Evolutionary conservation across 495 filamentous ascomycete genomes (phyloP).

Genomic region (Tuber calosporum): DNA sequence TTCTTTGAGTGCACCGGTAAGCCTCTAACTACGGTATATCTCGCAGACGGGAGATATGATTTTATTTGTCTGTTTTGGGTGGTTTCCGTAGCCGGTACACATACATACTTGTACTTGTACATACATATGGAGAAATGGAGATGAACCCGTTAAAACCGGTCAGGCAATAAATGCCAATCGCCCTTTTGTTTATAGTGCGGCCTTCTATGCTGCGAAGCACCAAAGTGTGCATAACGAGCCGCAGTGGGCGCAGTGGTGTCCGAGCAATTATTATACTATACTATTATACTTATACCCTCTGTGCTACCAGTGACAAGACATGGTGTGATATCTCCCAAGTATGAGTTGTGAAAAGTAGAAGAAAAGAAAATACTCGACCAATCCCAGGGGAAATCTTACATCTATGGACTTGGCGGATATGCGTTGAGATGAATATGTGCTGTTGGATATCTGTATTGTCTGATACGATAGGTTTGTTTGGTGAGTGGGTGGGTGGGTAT

Average conservation of each 20-base stretch:
- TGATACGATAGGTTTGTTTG: too few species aligned
- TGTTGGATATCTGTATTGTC: neutral
- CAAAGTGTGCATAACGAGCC: neutral
- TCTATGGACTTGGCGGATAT: neutral
- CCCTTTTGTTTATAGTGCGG: neutral
- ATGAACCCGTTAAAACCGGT: too few species aligned
- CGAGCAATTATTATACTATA: neutral
- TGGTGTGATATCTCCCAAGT: too few species aligned
- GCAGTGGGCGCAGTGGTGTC: conserved; percentile 1
- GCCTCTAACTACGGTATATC: neutral
- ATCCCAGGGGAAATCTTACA: neutral
- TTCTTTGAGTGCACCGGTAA: neutral
- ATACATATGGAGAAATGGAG: too few species aligned
- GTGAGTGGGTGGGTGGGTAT: neutral
- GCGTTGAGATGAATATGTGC: neutral
- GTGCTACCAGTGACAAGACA: too few species aligned
- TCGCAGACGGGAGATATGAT: neutral
- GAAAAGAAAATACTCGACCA: neutral
- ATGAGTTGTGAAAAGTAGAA: too few species aligned
- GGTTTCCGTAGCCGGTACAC: too few species aligned
- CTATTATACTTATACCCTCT: too few species aligned
- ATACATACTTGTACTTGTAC: too few species aligned
- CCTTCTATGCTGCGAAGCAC: neutral
- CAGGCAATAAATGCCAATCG: too few species aligned
- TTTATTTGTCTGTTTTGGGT: too few species aligned